Evolutionary conservation across 148 eudicot species (phyloP).

Genomic region (Diospyros lotus): DNA sequence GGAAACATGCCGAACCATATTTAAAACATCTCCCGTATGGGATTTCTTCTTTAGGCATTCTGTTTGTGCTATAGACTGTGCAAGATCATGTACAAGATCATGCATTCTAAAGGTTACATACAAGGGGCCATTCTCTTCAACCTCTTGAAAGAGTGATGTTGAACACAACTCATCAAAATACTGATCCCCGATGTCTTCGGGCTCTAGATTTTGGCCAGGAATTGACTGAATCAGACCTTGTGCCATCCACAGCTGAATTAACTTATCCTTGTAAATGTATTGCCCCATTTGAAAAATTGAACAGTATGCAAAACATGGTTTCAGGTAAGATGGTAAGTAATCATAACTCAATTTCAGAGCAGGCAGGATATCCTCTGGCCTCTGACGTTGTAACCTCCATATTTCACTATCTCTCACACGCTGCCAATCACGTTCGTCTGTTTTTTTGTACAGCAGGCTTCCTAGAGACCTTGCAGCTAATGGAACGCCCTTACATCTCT

Average conservation of each 20-base stretch:
- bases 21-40: neutral
- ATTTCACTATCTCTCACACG: neutral
- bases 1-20: neutral
- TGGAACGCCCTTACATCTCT: slow-evolving; percentile 6
- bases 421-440: neutral
- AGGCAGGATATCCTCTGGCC: neutral
- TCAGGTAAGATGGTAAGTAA: neutral
- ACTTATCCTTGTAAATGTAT: neutral
- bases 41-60: neutral
- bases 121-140: neutral
- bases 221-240: neutral
- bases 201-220: neutral
- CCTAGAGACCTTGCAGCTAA: slow-evolving; percentile 2
- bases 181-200: neutral
- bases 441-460: neutral
- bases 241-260: slow-evolving; percentile 12
- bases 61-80: neutral
- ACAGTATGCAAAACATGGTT: slow-evolving; percentile 9
- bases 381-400: neutral
- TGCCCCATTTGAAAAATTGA: neutral
- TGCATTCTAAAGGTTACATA: neutral
- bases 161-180: neutral
- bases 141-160: slow-evolving; percentile 8
- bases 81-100: slow-evolving; percentile 15
- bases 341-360: neutral